Evolutionary conservation across 139 green algal genomes (phyloP).

Genomic region (Picochlorum sp.): DNA sequence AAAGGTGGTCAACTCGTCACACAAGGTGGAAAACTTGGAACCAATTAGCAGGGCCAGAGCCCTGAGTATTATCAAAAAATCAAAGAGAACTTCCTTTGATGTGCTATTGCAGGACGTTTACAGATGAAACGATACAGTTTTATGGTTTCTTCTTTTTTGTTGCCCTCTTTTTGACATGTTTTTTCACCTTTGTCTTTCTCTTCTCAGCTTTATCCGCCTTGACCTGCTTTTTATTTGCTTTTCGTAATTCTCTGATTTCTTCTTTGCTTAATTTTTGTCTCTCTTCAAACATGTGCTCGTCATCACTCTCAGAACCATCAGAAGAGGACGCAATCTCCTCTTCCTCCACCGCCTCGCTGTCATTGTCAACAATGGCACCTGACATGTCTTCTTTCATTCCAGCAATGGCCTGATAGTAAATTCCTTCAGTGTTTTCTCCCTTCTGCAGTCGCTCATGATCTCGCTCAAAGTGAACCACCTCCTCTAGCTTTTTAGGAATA

Average conservation of each 20-base stretch:
- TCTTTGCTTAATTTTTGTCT: constrained; percentile 41
- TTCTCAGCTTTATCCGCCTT: constrained; percentile 84
- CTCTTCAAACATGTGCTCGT: constrained; percentile 30
- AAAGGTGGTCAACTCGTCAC: too few species aligned
- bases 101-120: neutral
- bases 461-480: constrained; percentile 80
- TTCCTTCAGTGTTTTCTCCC: constrained; percentile 60
- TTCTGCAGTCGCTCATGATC: constrained; percentile 61
- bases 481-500: constrained; percentile 85
- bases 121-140: constrained; percentile 1
- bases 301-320: constrained; percentile 15
- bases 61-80: too few species aligned
- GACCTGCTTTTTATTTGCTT: constrained; percentile 61
- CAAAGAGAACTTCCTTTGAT: neutral
- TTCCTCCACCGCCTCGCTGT: constrained; percentile 8
- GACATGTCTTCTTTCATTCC: constrained; percentile 81
- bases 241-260: constrained; percentile 41
- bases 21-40: too few species aligned
- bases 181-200: constrained; percentile 85
- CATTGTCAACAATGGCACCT: constrained; percentile 27
- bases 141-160: constrained; percentile 52
- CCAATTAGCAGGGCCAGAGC: too few species aligned
- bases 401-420: constrained; percentile 87
- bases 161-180: constrained; percentile 86
- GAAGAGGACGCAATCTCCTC: constrained; percentile 6